Conservation (phyloP, 2,329 filamentous ascomycete species). For the Drechmeria coniospora region DNA sequence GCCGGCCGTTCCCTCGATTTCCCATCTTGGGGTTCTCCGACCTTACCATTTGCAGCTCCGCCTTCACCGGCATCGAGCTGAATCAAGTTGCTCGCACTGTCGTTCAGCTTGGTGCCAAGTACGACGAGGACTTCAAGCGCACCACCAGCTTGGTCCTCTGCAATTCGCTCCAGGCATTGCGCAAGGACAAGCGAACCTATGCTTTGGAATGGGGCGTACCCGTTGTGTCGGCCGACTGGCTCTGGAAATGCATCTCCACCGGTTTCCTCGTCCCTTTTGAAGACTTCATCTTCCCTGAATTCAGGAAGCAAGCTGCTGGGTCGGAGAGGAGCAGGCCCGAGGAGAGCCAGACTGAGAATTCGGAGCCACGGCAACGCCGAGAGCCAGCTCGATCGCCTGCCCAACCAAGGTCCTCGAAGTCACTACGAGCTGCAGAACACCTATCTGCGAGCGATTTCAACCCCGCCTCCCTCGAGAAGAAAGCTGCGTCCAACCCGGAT, state of each 20-base stretch:
- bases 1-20: constrained; percentile 58
- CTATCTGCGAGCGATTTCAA: constrained; percentile 27
- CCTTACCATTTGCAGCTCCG: constrained; percentile 66
- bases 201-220: constrained; percentile 63
- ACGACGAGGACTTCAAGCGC: constrained; percentile 60
- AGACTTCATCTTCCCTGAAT: constrained; percentile 30
- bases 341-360: no score
- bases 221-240: constrained; percentile 68
- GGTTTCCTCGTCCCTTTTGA: constrained; percentile 31
- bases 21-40: constrained; percentile 53
- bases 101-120: constrained; percentile 61
- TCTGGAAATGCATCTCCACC: constrained; percentile 63
- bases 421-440: constrained; percentile 10
- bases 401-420: constrained; percentile 1
- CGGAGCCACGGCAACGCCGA: no score
- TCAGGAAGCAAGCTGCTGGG: constrained; percentile 18
- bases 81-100: constrained; percentile 70
- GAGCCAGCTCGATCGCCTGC: no score
- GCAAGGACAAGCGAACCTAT: constrained; percentile 63
- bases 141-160: constrained; percentile 68
- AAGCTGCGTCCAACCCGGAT: constrained; percentile 1
- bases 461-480: constrained; percentile 12
- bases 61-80: constrained; percentile 71
- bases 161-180: constrained; percentile 38
- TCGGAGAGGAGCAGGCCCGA: constrained; percentile 1